Evolutionary conservation across 106 monocot genomes (phyloP), one percentile per base, ranked within the genome.

Genomic region (Dioscorea dumetorum): DNA sequence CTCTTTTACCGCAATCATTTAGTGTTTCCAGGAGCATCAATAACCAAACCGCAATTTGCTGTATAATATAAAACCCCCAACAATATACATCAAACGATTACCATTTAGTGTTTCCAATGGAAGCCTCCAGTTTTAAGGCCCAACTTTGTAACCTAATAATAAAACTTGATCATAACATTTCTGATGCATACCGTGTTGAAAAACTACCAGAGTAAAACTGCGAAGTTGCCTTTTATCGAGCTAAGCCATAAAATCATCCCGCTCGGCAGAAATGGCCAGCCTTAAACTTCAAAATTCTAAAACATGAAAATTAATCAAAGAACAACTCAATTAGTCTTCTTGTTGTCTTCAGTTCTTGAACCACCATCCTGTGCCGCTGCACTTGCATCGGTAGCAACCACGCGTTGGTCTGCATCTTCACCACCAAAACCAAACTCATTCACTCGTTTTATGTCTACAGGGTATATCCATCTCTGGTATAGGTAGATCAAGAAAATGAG

Each of bases 391-490:
- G 53, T 60, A 8, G 70, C 50, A 16, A 69, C 59, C n/a, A 67
- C 14, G 15, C 51, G 65, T 66, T 78, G 67, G 33, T 77, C 41
- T 52, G 86, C 84, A 20, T 89, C 93, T 72, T 89, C 97, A 14
- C 97, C 97, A n/a, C 91, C 97, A 23, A 97, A 97, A n/a, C 97
- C 97, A 71, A 82, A 97, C 69, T 97, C 91, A 64, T 92, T 97
- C 12, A 97, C 84, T 17, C 97, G 74, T 28, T 78, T 84, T 76
- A 74, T 91, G 19, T 97, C 97, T 24, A 97, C 97, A 50, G 91
- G 97, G 72, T 97, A 91, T 48, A 67, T 60, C 95, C 95, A 97
- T 63, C 91, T 97, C 72, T 97, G 91, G 68, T 97, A 97, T 19
- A 97, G 35, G 66, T 91, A 91, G 76, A 97, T 92, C 74, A 92